Evolutionary conservation across 352 stramenopile genomes (phyloP), one percentile per base, ranked within the genome.

Genomic region (Pythium coloratum): DNA sequence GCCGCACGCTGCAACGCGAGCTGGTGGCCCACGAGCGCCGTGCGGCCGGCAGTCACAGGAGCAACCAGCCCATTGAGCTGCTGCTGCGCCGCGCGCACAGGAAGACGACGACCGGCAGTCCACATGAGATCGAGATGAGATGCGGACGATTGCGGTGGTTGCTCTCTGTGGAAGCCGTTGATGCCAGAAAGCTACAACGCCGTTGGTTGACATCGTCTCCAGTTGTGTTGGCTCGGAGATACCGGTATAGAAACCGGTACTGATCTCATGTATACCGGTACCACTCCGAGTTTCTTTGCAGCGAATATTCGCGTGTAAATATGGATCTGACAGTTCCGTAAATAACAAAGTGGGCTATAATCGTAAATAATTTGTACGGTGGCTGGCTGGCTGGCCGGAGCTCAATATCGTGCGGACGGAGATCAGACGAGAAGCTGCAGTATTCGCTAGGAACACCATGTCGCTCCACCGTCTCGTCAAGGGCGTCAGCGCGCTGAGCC

Each of bases 391-490:
- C 59, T 57, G 54, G 38, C 49, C 59, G 28, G 33, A 28, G 57
- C 38, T 20, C n/a, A 50, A 46, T 34, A 60, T 67, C 55, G 51
- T 69, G 63, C 63, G 63, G 63, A 62, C 54, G n/a, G 56, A 62
- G 56, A 59, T 40, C 59, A 42, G 24, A 32, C 33, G 26, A 58
- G 34, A 16, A 49, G 26, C 14, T 32, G 32, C 26, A 49, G 42
- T 18, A 36, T 28, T 13, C 16, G n/a, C 28, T 24, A 1, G 24
- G 24, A 34, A 20, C 16, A 24, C 33, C 59, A 69, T 73, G 61
- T 66, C 63, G 54, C 61, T 80, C 70, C 81, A 86, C 71, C 82
- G 78, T 66, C 70, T 92, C 59, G 69, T 86, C 69, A 76, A 77
- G 57, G 64, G 82, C 72, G 76, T 92, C 55, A 75, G 70, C 64